These are phyloP conservation scores for Turritis glabra DNA, from an alignment of 345 rosid species.

Conservation along the genomic window DNA sequence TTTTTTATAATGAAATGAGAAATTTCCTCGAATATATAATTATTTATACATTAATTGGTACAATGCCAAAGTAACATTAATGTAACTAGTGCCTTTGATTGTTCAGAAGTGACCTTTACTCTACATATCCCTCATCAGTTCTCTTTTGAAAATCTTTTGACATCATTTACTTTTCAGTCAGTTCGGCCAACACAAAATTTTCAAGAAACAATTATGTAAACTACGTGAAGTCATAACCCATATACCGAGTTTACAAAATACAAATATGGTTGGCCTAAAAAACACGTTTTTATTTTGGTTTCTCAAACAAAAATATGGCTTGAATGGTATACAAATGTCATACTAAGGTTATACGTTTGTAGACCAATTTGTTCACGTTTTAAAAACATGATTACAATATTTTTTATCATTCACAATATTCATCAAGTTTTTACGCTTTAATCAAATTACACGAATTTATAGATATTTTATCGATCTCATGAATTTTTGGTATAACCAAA, in stretches of 20 bases:
- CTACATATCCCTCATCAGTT: conserved; percentile 28
- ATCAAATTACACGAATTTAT: too few relatives aligned
- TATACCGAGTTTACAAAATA: background rate
- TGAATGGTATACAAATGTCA: too few relatives aligned
- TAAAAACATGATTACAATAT: too few relatives aligned
- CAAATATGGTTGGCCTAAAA: too few relatives aligned
- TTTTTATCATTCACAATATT: too few relatives aligned
- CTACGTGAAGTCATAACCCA: background rate
- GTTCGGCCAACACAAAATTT: background rate
- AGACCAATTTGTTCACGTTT: too few relatives aligned
- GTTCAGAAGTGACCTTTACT: conserved; percentile 33
- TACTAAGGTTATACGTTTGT: too few relatives aligned
- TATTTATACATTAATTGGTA: conserved; percentile 2
- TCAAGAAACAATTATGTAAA: background rate
- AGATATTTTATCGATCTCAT: too few relatives aligned
- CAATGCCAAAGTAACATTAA: conserved; percentile 32
- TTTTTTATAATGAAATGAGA: background rate
- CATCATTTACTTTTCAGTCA: conserved; percentile 27
- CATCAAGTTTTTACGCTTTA: too few relatives aligned
- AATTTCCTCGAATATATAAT: conserved; percentile 23
- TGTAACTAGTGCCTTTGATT: conserved; percentile 26
- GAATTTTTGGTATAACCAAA: background rate
- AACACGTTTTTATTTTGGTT: too few relatives aligned
- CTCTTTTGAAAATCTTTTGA: conserved; percentile 1
- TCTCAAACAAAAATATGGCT: too few relatives aligned